A percentile compares a stretch with the other conserved stretches of the same genome.
phyloP scores from a whole-genome alignment of 2,329 filamentous ascomycete genomes.

The Cordyceps cicadae region DNA sequence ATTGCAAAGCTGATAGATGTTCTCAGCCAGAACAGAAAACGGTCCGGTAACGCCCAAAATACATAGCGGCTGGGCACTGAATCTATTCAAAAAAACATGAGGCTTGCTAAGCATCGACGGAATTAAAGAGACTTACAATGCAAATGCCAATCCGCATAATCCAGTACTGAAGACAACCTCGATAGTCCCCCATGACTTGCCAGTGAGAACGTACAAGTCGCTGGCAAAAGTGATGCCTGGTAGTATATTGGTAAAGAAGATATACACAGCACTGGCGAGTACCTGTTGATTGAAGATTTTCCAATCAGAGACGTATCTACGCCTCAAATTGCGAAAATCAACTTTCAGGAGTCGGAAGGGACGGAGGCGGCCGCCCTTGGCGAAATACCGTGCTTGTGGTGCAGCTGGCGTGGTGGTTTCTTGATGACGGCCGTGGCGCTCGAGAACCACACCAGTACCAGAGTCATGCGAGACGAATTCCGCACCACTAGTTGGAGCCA shows the following conservation, averaged over 20 bases:
- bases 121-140: constrained; percentile 34
- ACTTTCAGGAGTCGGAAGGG: constrained; percentile 46
- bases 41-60: constrained; percentile 59
- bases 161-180: constrained; percentile 61
- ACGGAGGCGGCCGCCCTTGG: constrained; percentile 34
- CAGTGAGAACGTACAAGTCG: constrained; percentile 54
- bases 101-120: not conserved
- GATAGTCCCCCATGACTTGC: constrained; percentile 56
- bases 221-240: constrained; percentile 61
- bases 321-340: constrained; percentile 37
- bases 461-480: not conserved
- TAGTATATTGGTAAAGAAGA: constrained; percentile 59
- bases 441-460: not conserved
- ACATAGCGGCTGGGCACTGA: constrained; percentile 54
- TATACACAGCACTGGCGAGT: constrained; percentile 54
- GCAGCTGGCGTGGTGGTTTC: not conserved
- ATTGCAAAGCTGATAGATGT: constrained; percentile 51
- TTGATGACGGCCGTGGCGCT: not conserved
- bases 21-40: constrained; percentile 59
- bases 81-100: constrained; percentile 19
- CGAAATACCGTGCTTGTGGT: constrained; percentile 18
- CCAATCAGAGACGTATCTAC: constrained; percentile 46
- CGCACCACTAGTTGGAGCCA: not conserved
- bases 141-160: constrained; percentile 55
- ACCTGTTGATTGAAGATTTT: constrained; percentile 54